Conservation (phyloP, 306 rosid species). For the Sophora flavescens region DNA sequence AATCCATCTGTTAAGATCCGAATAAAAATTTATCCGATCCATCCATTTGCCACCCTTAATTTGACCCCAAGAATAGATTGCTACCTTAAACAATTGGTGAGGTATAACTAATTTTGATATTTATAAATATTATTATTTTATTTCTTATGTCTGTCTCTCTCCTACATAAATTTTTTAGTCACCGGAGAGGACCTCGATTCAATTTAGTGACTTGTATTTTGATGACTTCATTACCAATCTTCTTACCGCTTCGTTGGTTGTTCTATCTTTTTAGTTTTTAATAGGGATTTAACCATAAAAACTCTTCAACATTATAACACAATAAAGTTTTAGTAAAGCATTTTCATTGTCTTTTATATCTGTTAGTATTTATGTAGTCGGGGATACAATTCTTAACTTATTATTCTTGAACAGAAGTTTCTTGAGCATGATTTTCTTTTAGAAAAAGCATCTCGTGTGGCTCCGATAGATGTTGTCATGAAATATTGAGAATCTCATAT, state of each 20-base stretch:
- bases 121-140: no score
- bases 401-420: constrained; percentile 71
- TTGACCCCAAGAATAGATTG: constrained; percentile 69
- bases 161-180: no score
- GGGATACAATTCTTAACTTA: constrained; percentile 35
- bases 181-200: no score
- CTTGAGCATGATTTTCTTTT: constrained; percentile 87
- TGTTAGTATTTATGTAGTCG: constrained; percentile 39
- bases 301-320: constrained; percentile 19
- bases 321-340: constrained; percentile 20
- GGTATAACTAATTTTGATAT: constrained; percentile 66
- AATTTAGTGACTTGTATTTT: constrained; percentile 27
- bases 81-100: constrained; percentile 88
- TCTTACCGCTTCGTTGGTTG: constrained; percentile 7
- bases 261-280: not conserved
- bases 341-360: constrained; percentile 16
- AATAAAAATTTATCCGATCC: no score
- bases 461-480: constrained; percentile 79
- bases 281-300: constrained; percentile 31
- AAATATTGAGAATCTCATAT: no score
- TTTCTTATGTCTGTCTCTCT: no score
- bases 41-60: no score
- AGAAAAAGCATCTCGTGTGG: constrained; percentile 71
- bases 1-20: no score
- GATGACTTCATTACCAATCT: constrained; percentile 20